These are phyloP conservation scores for Geotrichum candidum DNA, from an alignment of 1,139 yeast genomes.

Conservation along the genomic window DNA sequence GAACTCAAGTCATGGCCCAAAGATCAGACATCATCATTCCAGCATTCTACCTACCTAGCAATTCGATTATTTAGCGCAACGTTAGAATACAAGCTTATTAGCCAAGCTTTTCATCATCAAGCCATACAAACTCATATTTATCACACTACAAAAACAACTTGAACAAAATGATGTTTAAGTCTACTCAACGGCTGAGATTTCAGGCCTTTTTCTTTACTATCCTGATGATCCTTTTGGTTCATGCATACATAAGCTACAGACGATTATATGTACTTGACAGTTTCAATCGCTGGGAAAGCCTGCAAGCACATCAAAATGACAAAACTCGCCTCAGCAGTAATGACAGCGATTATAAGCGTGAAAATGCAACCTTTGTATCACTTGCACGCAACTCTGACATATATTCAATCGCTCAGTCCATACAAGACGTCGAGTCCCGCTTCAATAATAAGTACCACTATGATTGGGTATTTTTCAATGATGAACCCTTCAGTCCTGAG, in stretches of 20 bases:
- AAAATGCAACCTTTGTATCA: constrained; percentile 64
- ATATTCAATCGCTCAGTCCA: constrained; percentile 50
- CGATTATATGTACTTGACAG: not conserved
- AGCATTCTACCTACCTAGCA: too few relatives aligned
- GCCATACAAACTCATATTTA: too few relatives aligned
- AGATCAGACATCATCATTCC: too few relatives aligned
- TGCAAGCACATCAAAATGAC: not conserved
- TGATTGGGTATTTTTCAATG: constrained; percentile 76
- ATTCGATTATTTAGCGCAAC: too few relatives aligned
- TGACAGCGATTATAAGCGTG: not conserved
- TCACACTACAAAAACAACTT: not conserved
- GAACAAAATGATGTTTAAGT: not conserved
- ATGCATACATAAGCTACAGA: not conserved
- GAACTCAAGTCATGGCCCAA: too few relatives aligned
- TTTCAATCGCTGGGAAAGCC: not conserved
- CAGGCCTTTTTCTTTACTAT: not conserved
- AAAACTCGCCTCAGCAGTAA: not conserved
- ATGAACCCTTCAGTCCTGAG: constrained; percentile 48
- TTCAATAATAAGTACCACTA: constrained; percentile 61
- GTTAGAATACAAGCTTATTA: too few relatives aligned
- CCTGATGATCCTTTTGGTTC: not conserved
- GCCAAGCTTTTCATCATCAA: too few relatives aligned
- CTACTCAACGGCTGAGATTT: not conserved
- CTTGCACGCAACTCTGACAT: constrained; percentile 70
- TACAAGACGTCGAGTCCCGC: constrained; percentile 60